phyloP scores from a whole-genome alignment of 768 basidiomycete genomes.

The Fomitopsis pulvina region DNA sequence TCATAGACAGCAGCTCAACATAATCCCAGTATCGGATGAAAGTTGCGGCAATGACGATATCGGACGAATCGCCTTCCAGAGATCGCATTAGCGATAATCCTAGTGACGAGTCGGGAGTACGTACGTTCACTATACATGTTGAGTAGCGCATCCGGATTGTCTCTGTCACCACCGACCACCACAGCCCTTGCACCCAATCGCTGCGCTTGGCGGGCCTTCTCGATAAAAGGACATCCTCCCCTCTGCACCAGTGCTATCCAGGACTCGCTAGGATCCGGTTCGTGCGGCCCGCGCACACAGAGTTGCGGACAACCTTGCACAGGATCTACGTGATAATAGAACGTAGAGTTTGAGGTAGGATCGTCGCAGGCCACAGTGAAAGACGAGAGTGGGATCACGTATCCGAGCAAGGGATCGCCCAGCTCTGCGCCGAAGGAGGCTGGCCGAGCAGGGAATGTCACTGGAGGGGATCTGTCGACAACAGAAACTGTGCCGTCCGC shows the following conservation, averaged over 20 bases:
- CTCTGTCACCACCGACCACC: slow-evolving; percentile 85
- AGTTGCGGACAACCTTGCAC: slow-evolving; percentile 60
- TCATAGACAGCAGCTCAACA: slow-evolving; percentile 57
- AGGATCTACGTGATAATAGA: slow-evolving; percentile 12
- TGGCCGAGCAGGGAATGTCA: slow-evolving; percentile 64
- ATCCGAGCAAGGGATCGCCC: slow-evolving; percentile 36
- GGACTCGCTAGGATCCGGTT: slow-evolving; percentile 56
- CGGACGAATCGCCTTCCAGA: slow-evolving; percentile 74
- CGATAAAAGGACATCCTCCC: slow-evolving; percentile 85
- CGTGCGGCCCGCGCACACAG: slow-evolving; percentile 47
- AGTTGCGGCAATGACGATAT: slow-evolving; percentile 77
- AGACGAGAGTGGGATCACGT: slow-evolving; percentile 30
- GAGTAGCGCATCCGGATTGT: slow-evolving; percentile 68
- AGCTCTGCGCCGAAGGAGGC: slow-evolving; percentile 77
- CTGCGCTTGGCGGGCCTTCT: slow-evolving; percentile 56
- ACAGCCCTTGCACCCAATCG: slow-evolving; percentile 76
- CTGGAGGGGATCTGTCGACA: slow-evolving; percentile 65
- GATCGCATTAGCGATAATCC: slow-evolving; percentile 3
- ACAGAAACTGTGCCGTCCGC: slow-evolving; percentile 51
- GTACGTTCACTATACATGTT: slow-evolving; percentile 93
- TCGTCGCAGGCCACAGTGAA: slow-evolving; percentile 36
- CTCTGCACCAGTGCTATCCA: slow-evolving; percentile 93
- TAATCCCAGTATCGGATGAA: slow-evolving; percentile 88
- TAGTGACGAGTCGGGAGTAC: slow-evolving; percentile 5
- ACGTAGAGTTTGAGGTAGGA: slow-evolving; percentile 26